Evolutionary conservation across 2,329 filamentous ascomycete species (phyloP), one percentile per base, ranked within the genome.

Genomic region (Pyricularia sp.): DNA sequence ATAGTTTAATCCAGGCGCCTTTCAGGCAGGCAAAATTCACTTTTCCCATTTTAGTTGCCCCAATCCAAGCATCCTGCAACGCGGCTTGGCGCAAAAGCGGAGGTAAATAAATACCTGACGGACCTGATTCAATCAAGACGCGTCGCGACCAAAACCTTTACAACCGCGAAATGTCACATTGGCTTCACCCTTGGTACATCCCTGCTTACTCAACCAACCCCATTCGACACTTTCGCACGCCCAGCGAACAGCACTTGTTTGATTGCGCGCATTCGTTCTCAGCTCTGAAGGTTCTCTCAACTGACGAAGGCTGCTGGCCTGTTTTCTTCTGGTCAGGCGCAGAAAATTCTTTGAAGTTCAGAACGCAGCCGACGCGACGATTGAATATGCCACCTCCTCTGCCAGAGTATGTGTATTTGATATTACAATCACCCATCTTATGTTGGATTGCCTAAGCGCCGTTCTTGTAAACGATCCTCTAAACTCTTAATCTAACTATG

Each of bases 361-460:
- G 19, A 12, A 4, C 16, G 19, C 40, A 49, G 19, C 7, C 40
- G 19, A 49, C 33, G 33, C 33, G 13, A 49, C 40, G 1, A 49
- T 49, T 49, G 59, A 33, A 6, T 26, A 65, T 65, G 64, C 64
- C 64, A 28, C 64, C 64, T 28, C 57, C 64, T 24, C 49, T 64
- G 53, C 63, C 63, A 13, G 35, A 33, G 61, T 62, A 40, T 7
- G 30, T 40, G 12, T 44, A 49, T 35, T 16, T 44, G 3, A 49
- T 49, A n/a, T 7, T n/a, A n/a, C 16, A 49, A n/a, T n/a, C 40
- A 9, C 19, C 7, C 19, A 2, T 49, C 7, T n/a, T 49, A 19
- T n/a, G 16, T 8, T 49, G 4, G 19, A 49, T 49, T n/a, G 7
- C 19, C 40, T n/a, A 49, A 12, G 40, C 40, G 40, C 40, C 13